Evolutionary conservation across 768 basidiomycete species (phyloP), one percentile per base, ranked within the genome.

Genomic region (Kwoniella shandongensis): DNA sequence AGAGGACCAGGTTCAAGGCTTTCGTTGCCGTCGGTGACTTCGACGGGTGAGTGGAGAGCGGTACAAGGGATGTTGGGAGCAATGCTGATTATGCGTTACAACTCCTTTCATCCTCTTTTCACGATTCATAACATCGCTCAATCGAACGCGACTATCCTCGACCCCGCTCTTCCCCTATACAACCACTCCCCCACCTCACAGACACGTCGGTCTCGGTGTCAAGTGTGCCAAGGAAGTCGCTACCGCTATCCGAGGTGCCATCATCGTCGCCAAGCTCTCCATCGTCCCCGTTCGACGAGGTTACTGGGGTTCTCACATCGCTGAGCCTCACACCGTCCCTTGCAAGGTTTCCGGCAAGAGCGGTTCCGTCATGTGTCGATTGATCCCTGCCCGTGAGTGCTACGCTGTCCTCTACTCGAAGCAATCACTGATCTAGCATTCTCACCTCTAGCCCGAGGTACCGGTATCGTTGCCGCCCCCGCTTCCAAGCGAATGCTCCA

Each of bases 161-260:
- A 12, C 38, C 25, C 20, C 26, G n/a, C n/a, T n/a, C n/a, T n/a
- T n/a, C n/a, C n/a, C n/a, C n/a, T n/a, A n/a, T n/a, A n/a, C n/a
- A n/a, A 38, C n/a, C 36, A 38, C 36, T 10, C n/a, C 36, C 36
- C 10, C n/a, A n/a, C 29, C 41, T 30, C 23, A 20, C 61, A 70
- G 69, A 55, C 96, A 98, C 78, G 93, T 99, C 75, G 96, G 96
- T 72, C 86, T 99, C 75, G 96, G 96, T 78, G 93, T 98, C 79
- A 99, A 99, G 82, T 98, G 94, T 76, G 93, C 96, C 69, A 99
- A 99, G 83, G 96, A 99, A 84, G 96, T 98, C 74, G 96, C 96
- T 29, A 96, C 93, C 55, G 96, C 96, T 70, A 99, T 99, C 78
- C 92, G 96, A 74, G 96, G 96, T 63, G 96, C 96, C 66, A 98